Evolutionary conservation across 1,139 yeast species (phyloP).

Genomic region (Candida tetrigidarum): DNA sequence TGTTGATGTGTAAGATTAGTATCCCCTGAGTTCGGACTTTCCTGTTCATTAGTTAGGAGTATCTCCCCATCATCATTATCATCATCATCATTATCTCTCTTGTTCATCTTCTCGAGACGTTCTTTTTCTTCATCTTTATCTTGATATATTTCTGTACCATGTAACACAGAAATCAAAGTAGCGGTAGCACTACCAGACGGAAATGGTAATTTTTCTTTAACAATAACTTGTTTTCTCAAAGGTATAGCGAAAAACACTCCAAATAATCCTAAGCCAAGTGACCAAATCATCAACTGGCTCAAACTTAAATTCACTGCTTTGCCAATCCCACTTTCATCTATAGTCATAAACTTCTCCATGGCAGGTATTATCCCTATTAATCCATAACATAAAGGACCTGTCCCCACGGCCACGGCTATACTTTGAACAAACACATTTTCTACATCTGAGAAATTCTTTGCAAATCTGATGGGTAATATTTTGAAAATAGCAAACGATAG

Average conservation of each 20-base stretch:
- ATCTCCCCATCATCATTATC: too few species aligned
- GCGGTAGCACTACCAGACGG: conserved; percentile 99
- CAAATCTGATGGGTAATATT: conserved; percentile 42
- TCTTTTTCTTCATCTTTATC: conserved; percentile 27
- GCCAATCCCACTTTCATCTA: conserved; percentile 74
- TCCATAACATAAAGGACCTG: conserved; percentile 96
- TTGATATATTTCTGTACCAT: conserved; percentile 61
- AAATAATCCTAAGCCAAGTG: conserved; percentile 83
- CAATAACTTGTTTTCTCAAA: conserved; percentile 79
- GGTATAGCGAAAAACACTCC: conserved; percentile 97
- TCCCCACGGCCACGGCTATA: conserved; percentile 95
- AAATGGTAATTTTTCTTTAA: conserved; percentile 82
- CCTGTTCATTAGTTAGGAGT: too few species aligned
- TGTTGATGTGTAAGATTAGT: conserved; percentile 11
- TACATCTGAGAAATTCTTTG: conserved; percentile 71
- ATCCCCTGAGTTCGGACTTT: too few species aligned
- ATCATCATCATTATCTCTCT: too few species aligned
- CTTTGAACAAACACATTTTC: conserved; percentile 94
- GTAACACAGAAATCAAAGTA: conserved; percentile 84
- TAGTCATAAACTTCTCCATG: conserved; percentile 80
- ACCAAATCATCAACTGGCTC: conserved; percentile 74
- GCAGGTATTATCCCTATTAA: conserved; percentile 98
- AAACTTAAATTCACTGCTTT: conserved; percentile 41
- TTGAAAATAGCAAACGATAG: conserved; percentile 85
- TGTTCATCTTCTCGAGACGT: neutral